These are phyloP conservation scores for Fusarium oxysporum DNA, from an alignment of 2,329 filamentous ascomycete species.

Conservation along the genomic window DNA sequence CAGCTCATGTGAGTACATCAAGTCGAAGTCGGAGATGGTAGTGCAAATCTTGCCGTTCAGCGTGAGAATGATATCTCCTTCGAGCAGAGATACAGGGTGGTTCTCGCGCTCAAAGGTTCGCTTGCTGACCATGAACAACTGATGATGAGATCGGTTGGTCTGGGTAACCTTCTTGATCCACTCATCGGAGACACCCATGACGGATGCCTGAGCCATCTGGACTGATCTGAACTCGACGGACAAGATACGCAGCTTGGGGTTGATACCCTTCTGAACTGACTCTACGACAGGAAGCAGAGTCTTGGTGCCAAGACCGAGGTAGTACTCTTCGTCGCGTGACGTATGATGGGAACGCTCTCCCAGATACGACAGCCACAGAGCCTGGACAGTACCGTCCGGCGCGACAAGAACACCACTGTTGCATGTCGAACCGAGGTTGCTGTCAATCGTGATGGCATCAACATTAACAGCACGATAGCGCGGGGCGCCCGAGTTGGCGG, in stretches of 20 bases:
- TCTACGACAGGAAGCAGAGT: constrained; percentile 89
- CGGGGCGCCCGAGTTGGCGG: constrained; percentile 90
- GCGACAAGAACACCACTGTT: constrained; percentile 92
- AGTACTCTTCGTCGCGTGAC: constrained; percentile 94
- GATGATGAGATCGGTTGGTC: constrained; percentile 91
- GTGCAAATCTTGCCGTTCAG: constrained; percentile 94
- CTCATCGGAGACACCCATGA: constrained; percentile 96
- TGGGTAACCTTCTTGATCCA: constrained; percentile 93
- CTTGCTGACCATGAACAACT: constrained; percentile 98
- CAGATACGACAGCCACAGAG: constrained; percentile 95
- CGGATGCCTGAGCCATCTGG: constrained; percentile 94
- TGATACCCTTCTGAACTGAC: constrained; percentile 82
- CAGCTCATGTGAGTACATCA: constrained; percentile 91
- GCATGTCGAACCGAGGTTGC: constrained; percentile 88
- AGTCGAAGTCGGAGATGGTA: constrained; percentile 88
- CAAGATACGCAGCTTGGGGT: constrained; percentile 87
- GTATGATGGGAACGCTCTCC: constrained; percentile 84
- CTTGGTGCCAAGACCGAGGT: constrained; percentile 90
- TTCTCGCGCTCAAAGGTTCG: constrained; percentile 73
- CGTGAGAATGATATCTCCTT: constrained; percentile 92
- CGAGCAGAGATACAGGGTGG: constrained; percentile 71
- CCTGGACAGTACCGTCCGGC: constrained; percentile 91
- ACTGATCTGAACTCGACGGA: constrained; percentile 95
- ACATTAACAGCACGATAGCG: constrained; percentile 95
- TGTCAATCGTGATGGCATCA: constrained; percentile 97